A percentile compares a stretch with the other conserved stretches of the same genome.
phyloP scores from a whole-genome alignment of 2,329 filamentous ascomycete species.

The Aspergillus neoniger region DNA sequence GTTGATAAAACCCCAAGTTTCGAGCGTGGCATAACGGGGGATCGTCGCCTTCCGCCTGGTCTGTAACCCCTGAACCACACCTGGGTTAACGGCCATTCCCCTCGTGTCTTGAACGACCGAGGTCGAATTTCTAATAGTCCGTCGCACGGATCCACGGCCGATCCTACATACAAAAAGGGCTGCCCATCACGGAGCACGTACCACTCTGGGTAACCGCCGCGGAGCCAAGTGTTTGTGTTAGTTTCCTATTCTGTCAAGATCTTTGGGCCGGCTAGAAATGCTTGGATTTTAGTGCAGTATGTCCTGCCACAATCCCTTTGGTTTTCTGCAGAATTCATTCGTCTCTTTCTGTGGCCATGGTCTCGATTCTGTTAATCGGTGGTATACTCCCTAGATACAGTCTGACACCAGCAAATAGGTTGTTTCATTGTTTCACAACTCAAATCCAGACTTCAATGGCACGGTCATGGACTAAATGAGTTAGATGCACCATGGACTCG shows the following conservation, averaged over 20 bases:
- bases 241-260: slow-evolving; percentile 13
- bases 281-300: slow-evolving; percentile 7
- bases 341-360: background rate
- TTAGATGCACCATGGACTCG: slow-evolving; percentile 31
- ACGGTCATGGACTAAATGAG: slow-evolving; percentile 29
- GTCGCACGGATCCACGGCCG: slow-evolving; percentile 31
- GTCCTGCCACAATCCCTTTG: background rate
- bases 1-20: slow-evolving; percentile 18
- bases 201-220: slow-evolving; percentile 2
- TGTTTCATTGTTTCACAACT: background rate
- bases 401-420: background rate
- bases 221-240: slow-evolving; percentile 9
- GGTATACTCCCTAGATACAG: background rate
- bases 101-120: slow-evolving; percentile 19
- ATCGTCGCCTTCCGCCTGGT: slow-evolving; percentile 16
- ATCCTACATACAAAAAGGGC: slow-evolving; percentile 21
- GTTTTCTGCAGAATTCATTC: background rate
- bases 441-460: background rate
- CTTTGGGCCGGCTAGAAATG: background rate
- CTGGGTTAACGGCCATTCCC: slow-evolving; percentile 1
- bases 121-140: slow-evolving; percentile 16
- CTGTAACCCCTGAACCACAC: slow-evolving; percentile 25
- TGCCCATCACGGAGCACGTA: slow-evolving; percentile 6
- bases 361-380: background rate
- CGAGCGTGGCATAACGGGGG: slow-evolving; percentile 12